phyloP scores from a whole-genome alignment of 1,284 basidiomycete genomes.

The Tilletia horrida region DNA sequence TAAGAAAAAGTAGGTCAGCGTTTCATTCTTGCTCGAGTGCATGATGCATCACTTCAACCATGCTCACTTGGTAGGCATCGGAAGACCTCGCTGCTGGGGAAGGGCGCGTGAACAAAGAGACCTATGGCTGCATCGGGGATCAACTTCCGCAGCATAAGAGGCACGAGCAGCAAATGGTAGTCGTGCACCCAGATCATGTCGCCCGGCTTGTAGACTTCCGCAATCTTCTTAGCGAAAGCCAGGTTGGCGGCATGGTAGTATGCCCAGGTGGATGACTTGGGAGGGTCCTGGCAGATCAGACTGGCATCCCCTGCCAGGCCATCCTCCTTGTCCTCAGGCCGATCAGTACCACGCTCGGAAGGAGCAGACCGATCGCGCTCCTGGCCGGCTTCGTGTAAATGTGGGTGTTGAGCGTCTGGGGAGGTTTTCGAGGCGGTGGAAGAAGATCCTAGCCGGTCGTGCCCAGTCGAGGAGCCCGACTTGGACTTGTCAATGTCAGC shows the following conservation, averaged over 20 bases:
- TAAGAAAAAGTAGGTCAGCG: not conserved
- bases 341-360: not conserved
- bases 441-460: not conserved
- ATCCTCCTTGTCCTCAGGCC: constrained; percentile 55
- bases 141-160: constrained; percentile 74
- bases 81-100: constrained; percentile 95
- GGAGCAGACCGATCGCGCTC: constrained; percentile 8
- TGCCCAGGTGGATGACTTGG: constrained; percentile 70
- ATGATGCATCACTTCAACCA: too few species aligned
- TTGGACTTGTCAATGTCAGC: not conserved
- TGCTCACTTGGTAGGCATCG: constrained; percentile 74
- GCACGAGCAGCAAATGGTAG: constrained; percentile 85
- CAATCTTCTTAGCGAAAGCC: constrained; percentile 76
- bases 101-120: constrained; percentile 93
- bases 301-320: not conserved
- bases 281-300: constrained; percentile 3
- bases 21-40: constrained; percentile 2
- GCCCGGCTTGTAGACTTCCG: constrained; percentile 73
- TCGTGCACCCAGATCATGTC: constrained; percentile 67
- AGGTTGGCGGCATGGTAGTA: constrained; percentile 81
- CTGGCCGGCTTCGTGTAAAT: constrained; percentile 5
- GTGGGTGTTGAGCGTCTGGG: not conserved
- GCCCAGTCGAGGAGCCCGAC: too few species aligned
- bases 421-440: not conserved
- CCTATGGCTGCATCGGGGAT: constrained; percentile 75